Conservation (phyloP, 78 protist species). For the Capsaspora owczarzaki region DNA sequence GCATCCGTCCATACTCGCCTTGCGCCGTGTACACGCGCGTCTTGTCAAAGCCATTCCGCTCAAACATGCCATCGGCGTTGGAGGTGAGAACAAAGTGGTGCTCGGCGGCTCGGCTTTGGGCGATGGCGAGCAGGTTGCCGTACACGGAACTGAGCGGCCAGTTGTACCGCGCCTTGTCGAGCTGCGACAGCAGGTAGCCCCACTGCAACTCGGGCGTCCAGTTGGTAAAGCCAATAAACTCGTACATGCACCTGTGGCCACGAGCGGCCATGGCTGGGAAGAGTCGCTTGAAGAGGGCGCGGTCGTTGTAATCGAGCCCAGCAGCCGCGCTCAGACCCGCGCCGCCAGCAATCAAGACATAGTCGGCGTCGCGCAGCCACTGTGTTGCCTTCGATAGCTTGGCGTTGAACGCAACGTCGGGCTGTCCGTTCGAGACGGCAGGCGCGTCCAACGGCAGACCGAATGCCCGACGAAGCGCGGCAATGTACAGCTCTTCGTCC, state of each 20-base stretch:
- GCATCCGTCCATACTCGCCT: constrained; percentile 18
- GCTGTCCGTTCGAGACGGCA: no score
- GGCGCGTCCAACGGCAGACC: no score
- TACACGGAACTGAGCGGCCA: constrained; percentile 22
- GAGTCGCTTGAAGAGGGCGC: background rate
- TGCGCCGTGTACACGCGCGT: constrained; percentile 17
- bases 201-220: constrained; percentile 17
- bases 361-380: constrained; percentile 14
- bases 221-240: constrained; percentile 21
- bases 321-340: constrained; percentile 32
- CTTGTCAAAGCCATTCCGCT: constrained; percentile 27
- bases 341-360: constrained; percentile 25
- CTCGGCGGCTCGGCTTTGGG: background rate
- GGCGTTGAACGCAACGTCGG: no score
- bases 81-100: constrained; percentile 19
- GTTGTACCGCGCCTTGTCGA: constrained; percentile 6
- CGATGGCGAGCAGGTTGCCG: background rate
- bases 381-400: background rate
- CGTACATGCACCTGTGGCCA: constrained; percentile 23
- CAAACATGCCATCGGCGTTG: constrained; percentile 39
- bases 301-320: constrained; percentile 31
- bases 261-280: constrained; percentile 28
- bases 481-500: background rate
- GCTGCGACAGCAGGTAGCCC: constrained; percentile 30
- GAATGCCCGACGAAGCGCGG: no score